Conservation (phyloP, 129 eudicot genomes). For the Flaveria bidentis region DNA sequence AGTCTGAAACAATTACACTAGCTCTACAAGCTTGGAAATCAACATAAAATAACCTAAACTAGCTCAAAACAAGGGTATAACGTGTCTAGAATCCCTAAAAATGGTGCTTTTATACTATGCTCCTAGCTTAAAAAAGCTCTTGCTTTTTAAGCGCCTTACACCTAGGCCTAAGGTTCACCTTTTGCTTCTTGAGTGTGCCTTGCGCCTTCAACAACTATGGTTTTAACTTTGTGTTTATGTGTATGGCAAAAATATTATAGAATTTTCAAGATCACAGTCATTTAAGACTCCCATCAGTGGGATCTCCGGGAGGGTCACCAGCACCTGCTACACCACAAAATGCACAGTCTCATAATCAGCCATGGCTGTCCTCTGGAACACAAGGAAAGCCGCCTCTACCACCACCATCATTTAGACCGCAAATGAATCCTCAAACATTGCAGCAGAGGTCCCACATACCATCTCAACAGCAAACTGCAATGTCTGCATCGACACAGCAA, state of each 20-base stretch:
- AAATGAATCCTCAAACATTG: constrained; percentile 53
- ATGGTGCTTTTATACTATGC: too few relatives aligned
- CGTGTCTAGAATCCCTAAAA: too few relatives aligned
- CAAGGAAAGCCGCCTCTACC: constrained; percentile 86
- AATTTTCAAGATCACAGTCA: constrained; percentile 77
- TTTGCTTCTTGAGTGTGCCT: too few relatives aligned
- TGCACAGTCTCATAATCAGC: constrained; percentile 70
- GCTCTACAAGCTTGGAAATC: too few relatives aligned
- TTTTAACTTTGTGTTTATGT: constrained; percentile 5
- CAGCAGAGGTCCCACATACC: constrained; percentile 65
- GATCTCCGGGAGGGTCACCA: constrained; percentile 45
- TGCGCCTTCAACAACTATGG: too few relatives aligned
- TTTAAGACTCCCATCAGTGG: constrained; percentile 57
- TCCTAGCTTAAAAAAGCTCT: too few relatives aligned
- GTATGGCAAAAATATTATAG: constrained; percentile 36
- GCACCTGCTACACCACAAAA: constrained; percentile 59
- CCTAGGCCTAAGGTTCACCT: too few relatives aligned
- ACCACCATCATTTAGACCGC: constrained; percentile 63
- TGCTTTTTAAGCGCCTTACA: too few relatives aligned
- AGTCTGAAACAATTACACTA: too few relatives aligned
- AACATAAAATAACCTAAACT: too few relatives aligned
- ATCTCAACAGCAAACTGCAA: constrained; percentile 51
- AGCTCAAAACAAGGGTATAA: too few relatives aligned
- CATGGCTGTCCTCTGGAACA: constrained; percentile 72
- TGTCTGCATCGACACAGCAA: constrained; percentile 54